Evolutionary conservation across 176 grass and related monocot genomes (phyloP).

Genomic region (Oryza meyeriana): DNA sequence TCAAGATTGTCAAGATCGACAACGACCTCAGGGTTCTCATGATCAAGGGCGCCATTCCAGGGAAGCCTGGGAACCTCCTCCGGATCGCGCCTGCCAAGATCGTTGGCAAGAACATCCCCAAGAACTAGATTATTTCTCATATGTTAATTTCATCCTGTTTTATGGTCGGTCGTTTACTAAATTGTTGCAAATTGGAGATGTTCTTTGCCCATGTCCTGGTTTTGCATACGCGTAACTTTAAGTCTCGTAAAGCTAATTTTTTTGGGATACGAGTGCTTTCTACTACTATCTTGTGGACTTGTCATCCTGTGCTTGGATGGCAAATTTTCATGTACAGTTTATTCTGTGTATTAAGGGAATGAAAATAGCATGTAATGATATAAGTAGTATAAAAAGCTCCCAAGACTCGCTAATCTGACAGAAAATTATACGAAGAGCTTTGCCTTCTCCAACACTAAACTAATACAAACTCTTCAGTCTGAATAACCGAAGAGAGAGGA

Average conservation of each 20-base stretch:
- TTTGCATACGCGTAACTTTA: conserved; percentile 23
- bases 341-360: background rate
- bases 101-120: conserved; percentile 78
- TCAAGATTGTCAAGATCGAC: conserved; percentile 83
- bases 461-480: background rate
- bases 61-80: conserved; percentile 91
- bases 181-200: background rate
- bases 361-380: background rate
- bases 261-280: background rate
- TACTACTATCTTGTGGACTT: background rate
- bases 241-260: conserved; percentile 13
- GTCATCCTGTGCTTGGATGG: background rate
- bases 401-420: background rate
- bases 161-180: background rate
- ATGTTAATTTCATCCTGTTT: background rate
- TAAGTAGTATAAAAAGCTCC: background rate
- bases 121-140: conserved; percentile 45
- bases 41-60: conserved; percentile 87
- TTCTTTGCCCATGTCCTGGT: conserved; percentile 27
- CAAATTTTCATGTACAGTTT: background rate
- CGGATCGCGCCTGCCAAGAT: conserved; percentile 91
- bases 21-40: conserved; percentile 68
- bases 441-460: background rate
- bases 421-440: background rate
- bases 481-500: background rate